Conservation (phyloP, 352 stramenopile species). For the Globisporangium camurandrum region DNA sequence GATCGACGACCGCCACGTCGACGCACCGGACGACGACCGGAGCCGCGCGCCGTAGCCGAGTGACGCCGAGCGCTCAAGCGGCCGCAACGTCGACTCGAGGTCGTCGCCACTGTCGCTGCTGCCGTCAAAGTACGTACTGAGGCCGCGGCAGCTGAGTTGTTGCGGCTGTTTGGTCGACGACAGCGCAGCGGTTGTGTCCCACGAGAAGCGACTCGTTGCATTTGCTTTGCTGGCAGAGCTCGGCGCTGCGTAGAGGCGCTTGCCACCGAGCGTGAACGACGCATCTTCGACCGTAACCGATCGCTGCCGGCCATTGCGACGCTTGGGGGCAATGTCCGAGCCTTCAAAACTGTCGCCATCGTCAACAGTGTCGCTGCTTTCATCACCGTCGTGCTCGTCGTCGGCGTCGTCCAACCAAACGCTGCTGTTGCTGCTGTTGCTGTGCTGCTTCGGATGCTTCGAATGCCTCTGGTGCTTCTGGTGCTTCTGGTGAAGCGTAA, state of each 20-base stretch:
- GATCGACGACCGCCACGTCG: conserved; percentile 13
- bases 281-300: conserved; percentile 15
- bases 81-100: conserved; percentile 3
- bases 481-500: neutral
- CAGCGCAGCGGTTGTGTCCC: conserved; percentile 8
- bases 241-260: conserved; percentile 13
- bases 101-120: conserved; percentile 4
- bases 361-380: conserved; percentile 1
- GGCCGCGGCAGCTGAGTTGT: conserved; percentile 4
- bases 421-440: conserved; percentile 12
- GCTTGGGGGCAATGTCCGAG: neutral
- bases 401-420: conserved; percentile 23
- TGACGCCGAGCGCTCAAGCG: conserved; percentile 10
- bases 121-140: conserved; percentile 11
- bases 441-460: conserved; percentile 20
- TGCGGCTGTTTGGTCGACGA: no score
- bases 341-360: conserved; percentile 3
- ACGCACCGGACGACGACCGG: conserved; percentile 24
- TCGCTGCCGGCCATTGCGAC: conserved; percentile 12
- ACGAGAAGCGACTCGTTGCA: conserved; percentile 6
- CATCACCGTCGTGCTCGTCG: conserved; percentile 5
- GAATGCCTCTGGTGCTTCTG: conserved; percentile 23
- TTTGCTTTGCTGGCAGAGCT: conserved; percentile 1
- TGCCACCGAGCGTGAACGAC: conserved; percentile 13
- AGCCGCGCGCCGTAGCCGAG: conserved; percentile 9